Evolutionary conservation across 1,284 basidiomycete genomes (phyloP), one percentile per base, ranked within the genome.

Genomic region (Uromyces viciae-fabae): DNA sequence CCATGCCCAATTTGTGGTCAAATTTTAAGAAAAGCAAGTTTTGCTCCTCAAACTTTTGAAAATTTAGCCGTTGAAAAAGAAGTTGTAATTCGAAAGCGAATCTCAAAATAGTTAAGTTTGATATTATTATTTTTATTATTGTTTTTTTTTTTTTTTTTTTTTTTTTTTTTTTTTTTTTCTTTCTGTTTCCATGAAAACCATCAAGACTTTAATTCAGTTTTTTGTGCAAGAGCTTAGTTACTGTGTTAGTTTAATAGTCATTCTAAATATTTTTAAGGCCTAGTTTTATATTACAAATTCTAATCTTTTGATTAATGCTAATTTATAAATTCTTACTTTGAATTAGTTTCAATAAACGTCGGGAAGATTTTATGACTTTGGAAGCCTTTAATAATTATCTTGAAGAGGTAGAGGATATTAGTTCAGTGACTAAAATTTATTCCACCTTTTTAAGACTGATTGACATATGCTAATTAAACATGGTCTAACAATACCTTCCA

Each of bases 21-120:
- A 84, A 91, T 93, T n/a, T 89, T 98, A 75, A 89, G 97, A 42
- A 99, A 98, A 86, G 89, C 94, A 58, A 94, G 94, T 36, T 99
- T 99, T 85, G 92, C 91, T 28, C 93, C 94, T 3, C 97, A 98
- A 87, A 98, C 95, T 0, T 99, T 99, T 83, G 95, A 98, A 86
- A 96, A 99, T 86, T 88, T 99, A 25, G 90, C 90, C 1, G 96
- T 99, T 0, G 97, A 99, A 88, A 96, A 96, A 86, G 97, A 99
- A 87, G 93, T 99, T 0, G 91, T 93, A 1, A 90, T 99, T 4
- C 88, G 97, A 78, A 89, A 93, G 83, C 89, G 94, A 79, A 91
- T 98, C 82, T 91, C 92, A 0, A 95, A 94, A 88, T 92, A 95
- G 92, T 91, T 83, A 83, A 88, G 84, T 33, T 25, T 25, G n/a